Evolutionary conservation across 2,329 filamentous ascomycete species (phyloP).

Genomic region (Stemphylium vesicarium): DNA sequence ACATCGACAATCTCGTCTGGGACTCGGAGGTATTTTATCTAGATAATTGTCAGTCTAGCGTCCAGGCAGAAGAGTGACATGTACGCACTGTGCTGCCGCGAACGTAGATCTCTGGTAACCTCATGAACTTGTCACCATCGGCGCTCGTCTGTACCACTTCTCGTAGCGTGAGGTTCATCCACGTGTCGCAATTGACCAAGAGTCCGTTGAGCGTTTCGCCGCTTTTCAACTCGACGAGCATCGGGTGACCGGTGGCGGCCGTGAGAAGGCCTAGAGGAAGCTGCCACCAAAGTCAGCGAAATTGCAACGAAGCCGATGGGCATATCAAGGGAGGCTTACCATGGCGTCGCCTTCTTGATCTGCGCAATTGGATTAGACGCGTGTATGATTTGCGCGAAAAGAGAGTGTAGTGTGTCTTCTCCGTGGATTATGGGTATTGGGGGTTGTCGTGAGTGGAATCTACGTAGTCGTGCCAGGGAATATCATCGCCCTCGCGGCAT

Average conservation of each 20-base stretch:
- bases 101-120: conserved; percentile 92
- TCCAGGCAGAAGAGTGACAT: background rate
- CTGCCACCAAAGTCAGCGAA: conserved; percentile 47
- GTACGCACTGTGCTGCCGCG: conserved; percentile 92
- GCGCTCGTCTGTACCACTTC: conserved; percentile 97
- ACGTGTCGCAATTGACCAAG: conserved; percentile 95
- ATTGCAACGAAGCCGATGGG: conserved; percentile 1
- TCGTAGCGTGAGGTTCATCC: conserved; percentile 98
- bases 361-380: background rate
- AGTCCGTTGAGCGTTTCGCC: conserved; percentile 97
- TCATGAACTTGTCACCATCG: conserved; percentile 92
- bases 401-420: too few species aligned
- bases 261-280: conserved; percentile 81
- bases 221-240: conserved; percentile 97
- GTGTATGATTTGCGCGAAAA: background rate
- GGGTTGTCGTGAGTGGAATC: background rate
- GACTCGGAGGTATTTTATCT: conserved; percentile 98
- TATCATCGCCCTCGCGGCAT: conserved; percentile 3
- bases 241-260: conserved; percentile 95
- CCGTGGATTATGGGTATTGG: background rate
- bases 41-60: background rate
- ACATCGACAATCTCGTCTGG: conserved; percentile 96
- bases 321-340: conserved; percentile 25
- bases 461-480: conserved; percentile 1
- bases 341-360: conserved; percentile 20